Evolutionary conservation across 2,329 filamentous ascomycete genomes (phyloP).

Genomic region (Phialemonium atrogriseum): DNA sequence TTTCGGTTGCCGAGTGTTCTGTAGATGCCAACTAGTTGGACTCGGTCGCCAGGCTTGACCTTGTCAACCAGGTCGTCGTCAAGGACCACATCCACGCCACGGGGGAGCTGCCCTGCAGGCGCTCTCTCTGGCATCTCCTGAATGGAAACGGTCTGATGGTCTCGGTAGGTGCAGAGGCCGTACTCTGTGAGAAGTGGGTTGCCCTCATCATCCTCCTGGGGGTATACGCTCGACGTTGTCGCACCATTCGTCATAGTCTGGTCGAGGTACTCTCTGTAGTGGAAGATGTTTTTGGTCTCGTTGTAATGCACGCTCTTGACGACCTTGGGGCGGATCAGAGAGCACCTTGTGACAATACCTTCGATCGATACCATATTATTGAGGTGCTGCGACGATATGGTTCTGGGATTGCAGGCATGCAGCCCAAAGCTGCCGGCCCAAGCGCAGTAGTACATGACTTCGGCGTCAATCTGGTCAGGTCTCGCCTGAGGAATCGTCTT

Average conservation of each 20-base stretch:
- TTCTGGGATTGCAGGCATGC: constrained; percentile 89
- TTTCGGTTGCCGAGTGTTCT: constrained; percentile 92
- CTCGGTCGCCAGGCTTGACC: constrained; percentile 90
- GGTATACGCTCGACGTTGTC: constrained; percentile 86
- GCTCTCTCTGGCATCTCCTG: constrained; percentile 98
- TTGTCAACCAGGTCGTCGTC: constrained; percentile 94
- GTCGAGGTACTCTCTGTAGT: constrained; percentile 85
- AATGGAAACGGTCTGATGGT: constrained; percentile 96
- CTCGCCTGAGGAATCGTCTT: constrained; percentile 69
- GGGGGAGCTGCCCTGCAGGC: constrained; percentile 87
- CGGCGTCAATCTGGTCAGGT: constrained; percentile 65
- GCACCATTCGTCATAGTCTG: constrained; percentile 95
- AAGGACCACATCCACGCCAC: constrained; percentile 91
- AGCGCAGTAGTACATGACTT: constrained; percentile 92
- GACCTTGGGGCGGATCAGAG: constrained; percentile 91
- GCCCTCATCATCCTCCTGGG: constrained; percentile 85
- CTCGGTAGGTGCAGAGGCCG: constrained; percentile 88
- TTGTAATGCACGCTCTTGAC: constrained; percentile 97
- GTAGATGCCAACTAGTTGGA: constrained; percentile 95
- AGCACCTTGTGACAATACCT: constrained; percentile 95
- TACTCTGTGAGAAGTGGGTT: constrained; percentile 93
- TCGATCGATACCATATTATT: constrained; percentile 97
- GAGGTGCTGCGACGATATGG: constrained; percentile 77
- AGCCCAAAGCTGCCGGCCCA: constrained; percentile 94
- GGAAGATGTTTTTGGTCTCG: constrained; percentile 76